Percentiles rank a stretch among this genome's conserved stretches.
phyloP scores from a whole-genome alignment of 257 asterid species.

The Primulina huaijiensis region DNA sequence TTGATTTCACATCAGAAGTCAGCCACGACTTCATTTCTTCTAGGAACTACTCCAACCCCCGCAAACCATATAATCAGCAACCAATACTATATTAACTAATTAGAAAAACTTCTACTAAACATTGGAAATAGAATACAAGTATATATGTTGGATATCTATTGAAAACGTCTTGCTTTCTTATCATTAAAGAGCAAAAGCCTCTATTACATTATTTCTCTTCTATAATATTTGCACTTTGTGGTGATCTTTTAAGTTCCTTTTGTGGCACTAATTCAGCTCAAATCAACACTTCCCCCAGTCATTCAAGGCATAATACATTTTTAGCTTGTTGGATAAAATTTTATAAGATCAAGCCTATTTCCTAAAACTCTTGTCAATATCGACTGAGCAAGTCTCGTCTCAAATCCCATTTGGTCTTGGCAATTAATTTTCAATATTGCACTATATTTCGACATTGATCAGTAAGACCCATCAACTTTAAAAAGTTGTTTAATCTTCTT shows the following conservation, averaged over 20 bases:
- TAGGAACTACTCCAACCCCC: background rate
- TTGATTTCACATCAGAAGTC: background rate
- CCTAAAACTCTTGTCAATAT: background rate
- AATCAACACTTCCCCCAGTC: background rate
- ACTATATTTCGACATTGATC: background rate
- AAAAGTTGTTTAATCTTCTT: background rate
- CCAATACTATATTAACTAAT: background rate
- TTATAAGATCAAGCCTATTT: background rate
- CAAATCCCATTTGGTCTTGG: background rate
- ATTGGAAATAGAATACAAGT: background rate
- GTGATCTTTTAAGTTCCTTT: too few species aligned
- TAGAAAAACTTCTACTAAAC: background rate
- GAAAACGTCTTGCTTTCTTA: background rate
- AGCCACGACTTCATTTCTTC: background rate
- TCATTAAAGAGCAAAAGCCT: too few species aligned
- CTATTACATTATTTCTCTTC: too few species aligned
- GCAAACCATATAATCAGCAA: background rate
- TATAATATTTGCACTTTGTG: too few species aligned
- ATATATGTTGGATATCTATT: background rate
- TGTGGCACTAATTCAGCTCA: background rate
- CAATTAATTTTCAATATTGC: background rate
- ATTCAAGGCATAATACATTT: background rate
- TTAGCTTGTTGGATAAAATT: background rate
- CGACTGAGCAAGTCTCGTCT: background rate
- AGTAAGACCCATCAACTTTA: background rate